Percentiles rank a stretch among this genome's conserved stretches.
These are phyloP conservation scores for Pholiota adiposa DNA, from an alignment of 1,284 basidiomycete species.

Conservation along the genomic window DNA sequence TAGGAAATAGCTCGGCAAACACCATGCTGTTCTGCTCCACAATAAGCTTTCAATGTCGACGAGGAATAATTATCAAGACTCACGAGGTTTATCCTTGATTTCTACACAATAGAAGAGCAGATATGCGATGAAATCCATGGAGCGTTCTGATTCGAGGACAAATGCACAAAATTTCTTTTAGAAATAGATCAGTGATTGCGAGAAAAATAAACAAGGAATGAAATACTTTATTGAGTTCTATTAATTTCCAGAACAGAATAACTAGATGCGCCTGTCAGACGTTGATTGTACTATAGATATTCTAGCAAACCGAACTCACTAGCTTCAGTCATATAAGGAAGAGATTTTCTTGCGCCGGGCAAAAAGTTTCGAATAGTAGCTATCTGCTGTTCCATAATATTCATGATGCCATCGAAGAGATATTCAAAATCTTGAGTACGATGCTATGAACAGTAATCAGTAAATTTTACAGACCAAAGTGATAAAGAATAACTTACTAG, in stretches of 20 bases:
- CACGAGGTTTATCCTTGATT: slow-evolving; percentile 89
- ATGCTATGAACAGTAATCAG: slow-evolving; percentile 57
- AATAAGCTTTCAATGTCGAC: slow-evolving; percentile 14
- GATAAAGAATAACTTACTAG: slow-evolving; percentile 53
- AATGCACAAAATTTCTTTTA: slow-evolving; percentile 84
- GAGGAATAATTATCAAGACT: slow-evolving; percentile 29
- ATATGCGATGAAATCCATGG: slow-evolving; percentile 76
- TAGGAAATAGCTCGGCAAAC: slow-evolving; percentile 90
- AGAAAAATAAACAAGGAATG: background rate
- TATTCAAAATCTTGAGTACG: slow-evolving; percentile 87
- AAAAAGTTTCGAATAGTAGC: slow-evolving; percentile 74
- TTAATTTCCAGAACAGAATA: slow-evolving; percentile 87
- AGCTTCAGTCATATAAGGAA: slow-evolving; percentile 82
- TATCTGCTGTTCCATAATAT: slow-evolving; percentile 77
- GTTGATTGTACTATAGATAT: background rate
- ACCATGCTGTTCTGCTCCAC: slow-evolving; percentile 78
- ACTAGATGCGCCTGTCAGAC: slow-evolving; percentile 48
- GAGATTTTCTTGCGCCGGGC: slow-evolving; percentile 80
- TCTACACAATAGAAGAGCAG: slow-evolving; percentile 82
- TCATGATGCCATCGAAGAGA: slow-evolving; percentile 74
- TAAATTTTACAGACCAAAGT: slow-evolving; percentile 3
- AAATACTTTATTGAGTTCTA: slow-evolving; percentile 86
- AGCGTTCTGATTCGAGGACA: slow-evolving; percentile 79
- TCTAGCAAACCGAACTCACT: slow-evolving; percentile 50
- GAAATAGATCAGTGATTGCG: background rate